Evolutionary conservation across 345 rosid species (phyloP).

Genomic region (Salix exigua): DNA sequence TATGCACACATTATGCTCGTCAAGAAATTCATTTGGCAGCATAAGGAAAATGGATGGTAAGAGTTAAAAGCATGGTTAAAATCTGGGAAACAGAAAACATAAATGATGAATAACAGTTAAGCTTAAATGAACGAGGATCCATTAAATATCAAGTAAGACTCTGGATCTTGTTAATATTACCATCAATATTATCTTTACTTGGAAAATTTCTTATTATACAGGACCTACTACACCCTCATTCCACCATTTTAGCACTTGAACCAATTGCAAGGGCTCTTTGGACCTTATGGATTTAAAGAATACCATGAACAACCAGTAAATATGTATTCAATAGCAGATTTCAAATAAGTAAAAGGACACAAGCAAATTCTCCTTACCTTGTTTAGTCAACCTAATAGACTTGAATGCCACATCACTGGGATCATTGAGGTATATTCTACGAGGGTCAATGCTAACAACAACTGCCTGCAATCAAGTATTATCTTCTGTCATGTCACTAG

Average conservation of each 20-base stretch:
- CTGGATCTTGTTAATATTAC: not conserved
- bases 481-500: constrained; percentile 1
- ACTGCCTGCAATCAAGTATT: constrained; percentile 66
- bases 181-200: not conserved
- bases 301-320: not conserved
- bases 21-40: too few species aligned
- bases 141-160: not conserved
- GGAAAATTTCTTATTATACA: not conserved
- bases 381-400: constrained; percentile 52
- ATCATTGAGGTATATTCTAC: constrained; percentile 64
- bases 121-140: not conserved
- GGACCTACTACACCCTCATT: not conserved
- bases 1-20: not conserved
- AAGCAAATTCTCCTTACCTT: constrained; percentile 43
- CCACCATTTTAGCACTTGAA: not conserved
- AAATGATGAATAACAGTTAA: not conserved
- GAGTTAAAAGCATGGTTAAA: not conserved
- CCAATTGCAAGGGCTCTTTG: not conserved
- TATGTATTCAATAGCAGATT: not conserved
- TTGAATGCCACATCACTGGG: constrained; percentile 75
- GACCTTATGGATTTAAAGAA: not conserved
- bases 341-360: not conserved
- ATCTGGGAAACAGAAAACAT: not conserved
- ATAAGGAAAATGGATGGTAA: not conserved
- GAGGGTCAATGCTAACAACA: constrained; percentile 97